Conservation (phyloP, 139 green algal genomes). For the Coccomyxa sp. region DNA sequence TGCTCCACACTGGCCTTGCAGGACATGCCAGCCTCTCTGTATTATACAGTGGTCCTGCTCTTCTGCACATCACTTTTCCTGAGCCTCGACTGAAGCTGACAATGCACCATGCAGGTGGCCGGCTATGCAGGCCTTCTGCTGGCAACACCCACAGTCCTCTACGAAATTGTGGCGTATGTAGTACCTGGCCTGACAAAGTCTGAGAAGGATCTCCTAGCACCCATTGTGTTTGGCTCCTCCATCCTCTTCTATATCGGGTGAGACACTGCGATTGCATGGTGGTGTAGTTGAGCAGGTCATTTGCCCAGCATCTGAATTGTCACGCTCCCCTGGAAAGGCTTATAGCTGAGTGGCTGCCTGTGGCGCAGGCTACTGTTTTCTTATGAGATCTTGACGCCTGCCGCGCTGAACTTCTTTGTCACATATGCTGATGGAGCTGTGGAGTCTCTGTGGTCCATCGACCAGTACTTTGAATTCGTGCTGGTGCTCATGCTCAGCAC, state of each 20-base stretch:
- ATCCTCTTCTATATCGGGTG: slow-evolving; percentile 95
- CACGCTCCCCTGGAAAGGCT: no score
- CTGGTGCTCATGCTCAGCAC: slow-evolving; percentile 96
- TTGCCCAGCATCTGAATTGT: no score
- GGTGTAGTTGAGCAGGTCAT: no score
- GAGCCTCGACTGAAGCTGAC: not conserved
- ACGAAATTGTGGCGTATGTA: slow-evolving; percentile 95
- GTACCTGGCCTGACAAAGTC: slow-evolving; percentile 88
- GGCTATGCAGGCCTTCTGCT: slow-evolving; percentile 93
- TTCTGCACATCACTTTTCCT: no score
- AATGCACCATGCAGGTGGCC: slow-evolving; percentile 62
- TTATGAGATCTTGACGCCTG: slow-evolving; percentile 93
- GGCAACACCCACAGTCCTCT: slow-evolving; percentile 87
- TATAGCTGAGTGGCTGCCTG: not conserved
- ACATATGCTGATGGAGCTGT: slow-evolving; percentile 94
- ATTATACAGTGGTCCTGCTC: no score
- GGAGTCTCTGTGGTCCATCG: slow-evolving; percentile 98
- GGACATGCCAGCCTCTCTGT: no score
- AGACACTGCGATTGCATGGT: no score
- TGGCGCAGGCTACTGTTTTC: slow-evolving; percentile 81
- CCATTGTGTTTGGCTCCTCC: slow-evolving; percentile 92
- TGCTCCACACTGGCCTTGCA: no score
- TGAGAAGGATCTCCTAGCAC: slow-evolving; percentile 88
- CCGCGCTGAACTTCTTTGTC: slow-evolving; percentile 97
- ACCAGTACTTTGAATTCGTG: slow-evolving; percentile 99